Conservation (phyloP, 148 eudicot species). For the Rhododendron ovatum region DNA sequence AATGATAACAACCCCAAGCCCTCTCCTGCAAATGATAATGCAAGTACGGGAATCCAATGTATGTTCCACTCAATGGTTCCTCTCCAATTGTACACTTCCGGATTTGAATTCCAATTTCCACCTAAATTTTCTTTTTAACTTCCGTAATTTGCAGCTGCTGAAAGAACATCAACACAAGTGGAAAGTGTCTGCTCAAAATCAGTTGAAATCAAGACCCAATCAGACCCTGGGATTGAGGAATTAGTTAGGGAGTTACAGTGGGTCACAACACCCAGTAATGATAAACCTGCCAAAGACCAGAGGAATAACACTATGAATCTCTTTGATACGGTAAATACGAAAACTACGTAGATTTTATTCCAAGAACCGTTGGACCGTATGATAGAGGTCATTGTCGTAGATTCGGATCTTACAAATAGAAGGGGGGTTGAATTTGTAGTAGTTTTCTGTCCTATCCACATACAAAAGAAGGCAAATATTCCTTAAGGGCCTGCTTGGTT, state of each 20-base stretch:
- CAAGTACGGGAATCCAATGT: conserved; percentile 95
- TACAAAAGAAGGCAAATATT: background rate
- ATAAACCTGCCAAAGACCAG: conserved; percentile 65
- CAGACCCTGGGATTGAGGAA: conserved; percentile 68
- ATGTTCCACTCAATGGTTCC: conserved; percentile 17
- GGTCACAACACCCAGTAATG: conserved; percentile 25
- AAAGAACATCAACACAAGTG: conserved; percentile 45
- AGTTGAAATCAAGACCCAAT: conserved; percentile 37
- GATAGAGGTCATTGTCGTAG: background rate
- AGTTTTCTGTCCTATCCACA: background rate
- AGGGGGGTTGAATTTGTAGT: no score
- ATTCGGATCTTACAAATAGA: background rate
- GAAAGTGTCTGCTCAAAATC: conserved; percentile 35
- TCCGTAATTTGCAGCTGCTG: conserved; percentile 49
- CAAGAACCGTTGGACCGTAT: background rate
- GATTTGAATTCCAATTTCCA: background rate
- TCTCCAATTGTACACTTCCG: background rate
- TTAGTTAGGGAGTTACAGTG: conserved; percentile 56
- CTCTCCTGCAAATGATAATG: conserved; percentile 60
- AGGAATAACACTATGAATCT: conserved; percentile 87
- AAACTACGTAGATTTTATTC: background rate
- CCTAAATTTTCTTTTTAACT: background rate
- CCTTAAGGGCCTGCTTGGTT: background rate
- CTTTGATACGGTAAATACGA: conserved; percentile 67
- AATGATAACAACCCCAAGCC: conserved; percentile 51